Conservation (phyloP, 768 basidiomycete genomes). For the Postia placenta region DNA sequence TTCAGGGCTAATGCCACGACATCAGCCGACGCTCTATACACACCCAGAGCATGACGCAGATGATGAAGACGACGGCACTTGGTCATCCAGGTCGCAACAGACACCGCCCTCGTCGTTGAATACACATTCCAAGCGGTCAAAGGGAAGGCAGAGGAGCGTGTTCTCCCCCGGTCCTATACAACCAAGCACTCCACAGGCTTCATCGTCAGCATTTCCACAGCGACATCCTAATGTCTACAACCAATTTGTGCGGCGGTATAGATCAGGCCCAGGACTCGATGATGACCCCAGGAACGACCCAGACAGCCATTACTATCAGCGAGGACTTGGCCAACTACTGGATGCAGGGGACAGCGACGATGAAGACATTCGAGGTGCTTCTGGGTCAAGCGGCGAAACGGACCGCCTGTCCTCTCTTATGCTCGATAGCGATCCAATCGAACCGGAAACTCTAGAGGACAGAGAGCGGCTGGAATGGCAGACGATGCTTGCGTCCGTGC, state of each 20-base stretch:
- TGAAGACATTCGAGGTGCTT: conserved; percentile 47
- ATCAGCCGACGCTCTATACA: conserved; percentile 64
- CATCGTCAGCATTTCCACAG: conserved; percentile 23
- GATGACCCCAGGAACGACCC: conserved; percentile 75
- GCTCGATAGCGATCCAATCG: conserved; percentile 56
- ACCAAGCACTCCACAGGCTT: conserved; percentile 21
- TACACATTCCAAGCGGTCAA: conserved; percentile 20
- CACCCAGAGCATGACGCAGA: conserved; percentile 53
- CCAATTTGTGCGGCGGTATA: conserved; percentile 73
- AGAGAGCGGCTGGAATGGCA: conserved; percentile 92
- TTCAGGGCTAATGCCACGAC: conserved; percentile 56
- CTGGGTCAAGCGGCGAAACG: conserved; percentile 37
- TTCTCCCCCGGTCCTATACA: conserved; percentile 25
- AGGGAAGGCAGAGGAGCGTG: conserved; percentile 24
- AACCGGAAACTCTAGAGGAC: conserved; percentile 68
- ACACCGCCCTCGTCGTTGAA: conserved; percentile 14
- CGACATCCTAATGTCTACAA: conserved; percentile 63
- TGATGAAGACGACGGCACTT: conserved; percentile 43
- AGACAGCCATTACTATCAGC: conserved; percentile 78
- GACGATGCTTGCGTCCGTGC: conserved; percentile 87
- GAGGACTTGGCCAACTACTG: conserved; percentile 60
- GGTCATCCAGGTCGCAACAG: conserved; percentile 23
- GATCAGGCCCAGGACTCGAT: conserved; percentile 52
- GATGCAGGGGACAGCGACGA: conserved; percentile 75
- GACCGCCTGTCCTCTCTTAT: conserved; percentile 48